Percentiles rank a stretch among this genome's conserved stretches.
Conservation (phyloP, 164 flowering plant genomes). For the Stephania cephalantha region DNA sequence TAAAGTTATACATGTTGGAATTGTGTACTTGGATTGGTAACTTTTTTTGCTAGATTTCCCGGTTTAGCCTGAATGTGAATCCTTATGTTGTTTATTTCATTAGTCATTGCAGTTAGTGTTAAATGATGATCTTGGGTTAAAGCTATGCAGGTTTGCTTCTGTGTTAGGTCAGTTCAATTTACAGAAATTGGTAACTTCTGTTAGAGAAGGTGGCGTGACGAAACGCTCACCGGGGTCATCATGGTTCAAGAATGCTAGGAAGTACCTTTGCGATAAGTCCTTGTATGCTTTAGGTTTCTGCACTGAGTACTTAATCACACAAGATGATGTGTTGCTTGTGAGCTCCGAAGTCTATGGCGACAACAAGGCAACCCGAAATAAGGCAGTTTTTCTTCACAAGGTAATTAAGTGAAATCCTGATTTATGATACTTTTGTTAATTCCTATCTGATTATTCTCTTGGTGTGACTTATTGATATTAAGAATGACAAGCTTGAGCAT, state of each 20-base stretch:
- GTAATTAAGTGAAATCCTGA: conserved; percentile 28
- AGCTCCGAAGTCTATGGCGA: conserved; percentile 50
- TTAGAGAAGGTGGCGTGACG: conserved; percentile 23
- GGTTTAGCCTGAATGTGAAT: no score
- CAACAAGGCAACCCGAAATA: conserved; percentile 35
- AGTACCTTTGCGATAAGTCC: conserved; percentile 43
- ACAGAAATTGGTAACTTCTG: conserved; percentile 51
- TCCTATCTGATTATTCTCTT: neutral
- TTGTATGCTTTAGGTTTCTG: conserved; percentile 61
- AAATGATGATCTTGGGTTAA: conserved; percentile 19
- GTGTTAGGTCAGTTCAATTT: conserved; percentile 72
- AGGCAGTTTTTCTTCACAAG: conserved; percentile 64
- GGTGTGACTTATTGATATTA: neutral
- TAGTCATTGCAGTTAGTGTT: neutral
- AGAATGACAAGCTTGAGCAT: neutral
- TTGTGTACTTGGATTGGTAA: no score
- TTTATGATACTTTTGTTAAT: neutral
- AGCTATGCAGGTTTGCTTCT: conserved; percentile 56
- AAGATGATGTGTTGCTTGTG: conserved; percentile 51
- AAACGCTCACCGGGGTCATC: conserved; percentile 22
- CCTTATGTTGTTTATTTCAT: no score
- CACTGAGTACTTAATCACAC: conserved; percentile 49
- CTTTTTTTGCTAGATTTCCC: no score
- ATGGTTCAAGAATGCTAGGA: conserved; percentile 32
- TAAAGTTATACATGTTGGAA: no score